Evolutionary conservation across 208 protist genomes (phyloP).

Genomic region (Trypanosoma rangeli): DNA sequence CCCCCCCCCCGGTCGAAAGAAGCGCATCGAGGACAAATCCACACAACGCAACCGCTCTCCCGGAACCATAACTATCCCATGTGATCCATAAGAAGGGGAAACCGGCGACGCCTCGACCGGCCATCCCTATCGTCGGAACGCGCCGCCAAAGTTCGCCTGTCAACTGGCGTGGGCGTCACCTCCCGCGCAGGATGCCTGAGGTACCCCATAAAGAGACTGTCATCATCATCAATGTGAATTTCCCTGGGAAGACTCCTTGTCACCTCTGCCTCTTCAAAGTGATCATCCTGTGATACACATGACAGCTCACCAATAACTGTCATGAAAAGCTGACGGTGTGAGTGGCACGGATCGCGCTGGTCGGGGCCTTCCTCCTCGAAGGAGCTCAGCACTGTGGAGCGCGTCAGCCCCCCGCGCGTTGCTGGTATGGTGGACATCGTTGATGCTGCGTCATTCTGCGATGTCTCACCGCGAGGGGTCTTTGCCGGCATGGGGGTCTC

Average conservation of each 20-base stretch:
- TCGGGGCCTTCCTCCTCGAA: background rate
- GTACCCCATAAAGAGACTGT: background rate
- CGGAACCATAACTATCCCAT: background rate
- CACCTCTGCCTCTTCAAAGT: background rate
- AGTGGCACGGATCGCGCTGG: background rate
- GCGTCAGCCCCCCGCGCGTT: background rate
- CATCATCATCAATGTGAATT: background rate
- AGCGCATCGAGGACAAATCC: too few relatives aligned
- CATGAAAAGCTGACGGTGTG: background rate
- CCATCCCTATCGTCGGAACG: background rate
- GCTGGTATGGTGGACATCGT: background rate
- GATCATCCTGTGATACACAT: background rate
- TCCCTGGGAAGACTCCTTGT: background rate
- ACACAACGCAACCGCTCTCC: too few relatives aligned
- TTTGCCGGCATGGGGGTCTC: background rate
- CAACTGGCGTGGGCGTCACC: background rate
- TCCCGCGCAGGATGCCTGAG: background rate
- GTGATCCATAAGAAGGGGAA: slow-evolving; percentile 6
- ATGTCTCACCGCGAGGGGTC: background rate
- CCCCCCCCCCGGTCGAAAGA: too few relatives aligned
- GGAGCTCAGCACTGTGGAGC: background rate
- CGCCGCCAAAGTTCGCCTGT: background rate
- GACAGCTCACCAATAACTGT: slow-evolving; percentile 3
- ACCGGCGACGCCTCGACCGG: background rate
- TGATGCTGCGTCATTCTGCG: background rate